Evolutionary conservation across 805 yeast species (phyloP).

Genomic region (Kuraishia hungarica): DNA sequence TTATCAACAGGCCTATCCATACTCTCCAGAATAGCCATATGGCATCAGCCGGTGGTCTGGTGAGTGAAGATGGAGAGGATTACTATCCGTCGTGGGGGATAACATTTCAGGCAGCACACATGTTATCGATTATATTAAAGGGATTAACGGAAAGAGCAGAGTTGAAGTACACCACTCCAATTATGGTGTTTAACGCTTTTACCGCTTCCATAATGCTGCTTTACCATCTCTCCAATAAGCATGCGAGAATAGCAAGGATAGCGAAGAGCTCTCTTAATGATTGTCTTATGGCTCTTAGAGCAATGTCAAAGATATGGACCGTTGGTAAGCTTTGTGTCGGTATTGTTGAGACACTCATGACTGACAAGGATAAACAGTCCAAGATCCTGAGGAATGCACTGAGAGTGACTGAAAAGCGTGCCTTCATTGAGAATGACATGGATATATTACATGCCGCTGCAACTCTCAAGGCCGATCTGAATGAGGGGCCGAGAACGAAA

Average conservation of each 20-base stretch:
- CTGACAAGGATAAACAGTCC: slow-evolving; percentile 20
- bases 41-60: not conserved
- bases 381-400: slow-evolving; percentile 9
- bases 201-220: slow-evolving; percentile 58
- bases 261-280: slow-evolving; percentile 15
- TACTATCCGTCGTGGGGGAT: slow-evolving; percentile 71
- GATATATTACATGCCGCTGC: slow-evolving; percentile 26
- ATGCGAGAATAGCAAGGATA: slow-evolving; percentile 27
- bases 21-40: slow-evolving; percentile 11
- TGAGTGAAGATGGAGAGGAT: slow-evolving; percentile 31
- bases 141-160: slow-evolving; percentile 41
- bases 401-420: not conserved
- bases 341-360: slow-evolving; percentile 34
- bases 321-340: slow-evolving; percentile 42
- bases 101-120: slow-evolving; percentile 73
- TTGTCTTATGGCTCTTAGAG: slow-evolving; percentile 23
- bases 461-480: slow-evolving; percentile 30
- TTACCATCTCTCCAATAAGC: slow-evolving; percentile 39
- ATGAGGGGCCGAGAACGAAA: not conserved
- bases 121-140: slow-evolving; percentile 56
- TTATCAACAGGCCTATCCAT: slow-evolving; percentile 2
- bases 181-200: slow-evolving; percentile 48
- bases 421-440: not conserved
- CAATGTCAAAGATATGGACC: slow-evolving; percentile 42
- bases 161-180: slow-evolving; percentile 45